phyloP scores from a whole-genome alignment of 169 alveolate genomes.

The Plasmodium inui region DNA sequence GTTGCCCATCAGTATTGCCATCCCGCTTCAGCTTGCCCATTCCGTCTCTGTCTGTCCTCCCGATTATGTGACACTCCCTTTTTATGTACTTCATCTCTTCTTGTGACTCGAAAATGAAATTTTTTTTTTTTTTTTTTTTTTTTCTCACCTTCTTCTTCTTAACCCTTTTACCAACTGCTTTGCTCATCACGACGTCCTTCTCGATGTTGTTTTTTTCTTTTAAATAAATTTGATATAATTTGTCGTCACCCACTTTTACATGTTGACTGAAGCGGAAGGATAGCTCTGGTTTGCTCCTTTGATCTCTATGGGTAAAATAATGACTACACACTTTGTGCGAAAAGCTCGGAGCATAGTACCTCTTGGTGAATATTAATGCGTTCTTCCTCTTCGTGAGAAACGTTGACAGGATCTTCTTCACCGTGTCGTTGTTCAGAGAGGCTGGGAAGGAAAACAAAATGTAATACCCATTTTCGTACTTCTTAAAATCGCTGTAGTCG shows the following conservation, averaged over 20 bases:
- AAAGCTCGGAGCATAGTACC: neutral
- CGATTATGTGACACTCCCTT: slow-evolving; percentile 12
- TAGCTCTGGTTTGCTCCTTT: neutral
- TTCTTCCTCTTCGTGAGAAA: slow-evolving; percentile 47
- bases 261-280: slow-evolving; percentile 18
- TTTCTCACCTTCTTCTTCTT: neutral
- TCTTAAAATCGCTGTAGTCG: slow-evolving; percentile 58
- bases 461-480: slow-evolving; percentile 64
- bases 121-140: slow-evolving; percentile 8
- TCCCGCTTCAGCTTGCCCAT: neutral
- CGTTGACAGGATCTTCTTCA: slow-evolving; percentile 33
- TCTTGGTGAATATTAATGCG: slow-evolving; percentile 41
- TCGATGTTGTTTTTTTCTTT: slow-evolving; percentile 61
- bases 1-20: neutral
- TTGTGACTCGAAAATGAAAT: slow-evolving; percentile 53
- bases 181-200: neutral
- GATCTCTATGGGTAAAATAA: neutral
- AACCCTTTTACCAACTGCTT: slow-evolving; percentile 1
- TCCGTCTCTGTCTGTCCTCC: neutral
- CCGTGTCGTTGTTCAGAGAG: slow-evolving; percentile 34
- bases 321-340: slow-evolving; percentile 21
- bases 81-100: slow-evolving; percentile 66
- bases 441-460: slow-evolving; percentile 66
- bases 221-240: slow-evolving; percentile 62
- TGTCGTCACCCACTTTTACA: slow-evolving; percentile 42